These are phyloP conservation scores for Kentomonas sorsogonicus DNA, from an alignment of 208 protist genomes.

Conservation along the genomic window DNA sequence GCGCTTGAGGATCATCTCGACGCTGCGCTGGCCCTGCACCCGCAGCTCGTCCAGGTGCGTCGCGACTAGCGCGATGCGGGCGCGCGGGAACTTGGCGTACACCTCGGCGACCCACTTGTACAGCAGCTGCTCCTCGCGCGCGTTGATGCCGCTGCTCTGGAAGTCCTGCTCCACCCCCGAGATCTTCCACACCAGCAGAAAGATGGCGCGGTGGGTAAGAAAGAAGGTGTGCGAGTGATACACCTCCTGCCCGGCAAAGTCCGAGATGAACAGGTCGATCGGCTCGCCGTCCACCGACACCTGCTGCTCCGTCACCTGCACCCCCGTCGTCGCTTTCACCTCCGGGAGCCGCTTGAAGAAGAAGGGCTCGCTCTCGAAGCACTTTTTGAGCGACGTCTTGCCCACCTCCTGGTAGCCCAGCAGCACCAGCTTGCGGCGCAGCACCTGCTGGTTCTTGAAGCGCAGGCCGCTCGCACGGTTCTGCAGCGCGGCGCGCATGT, in stretches of 20 bases:
- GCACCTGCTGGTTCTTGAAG: conserved; percentile 58
- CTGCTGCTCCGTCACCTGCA: conserved; percentile 63
- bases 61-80: conserved; percentile 72
- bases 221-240: conserved; percentile 88
- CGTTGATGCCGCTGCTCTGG: conserved; percentile 71
- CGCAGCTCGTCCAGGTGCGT: conserved; percentile 89
- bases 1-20: conserved; percentile 84
- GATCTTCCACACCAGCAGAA: conserved; percentile 88
- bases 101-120: conserved; percentile 84
- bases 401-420: conserved; percentile 86
- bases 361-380: conserved; percentile 80
- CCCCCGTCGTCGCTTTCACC: conserved; percentile 76
- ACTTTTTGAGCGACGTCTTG: conserved; percentile 87
- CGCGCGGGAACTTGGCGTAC: conserved; percentile 76
- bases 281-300: conserved; percentile 48
- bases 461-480: conserved; percentile 21
- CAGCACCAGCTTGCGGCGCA: conserved; percentile 75
- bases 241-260: conserved; percentile 85
- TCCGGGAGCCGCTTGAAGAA: conserved; percentile 76
- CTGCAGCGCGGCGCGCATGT: neutral
- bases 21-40: conserved; percentile 66
- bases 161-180: conserved; percentile 84
- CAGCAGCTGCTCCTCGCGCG: conserved; percentile 74
- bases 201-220: conserved; percentile 79
- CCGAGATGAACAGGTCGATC: conserved; percentile 65